Conservation (phyloP, 495 filamentous ascomycete species). For the Terfezia boudieri region DNA sequence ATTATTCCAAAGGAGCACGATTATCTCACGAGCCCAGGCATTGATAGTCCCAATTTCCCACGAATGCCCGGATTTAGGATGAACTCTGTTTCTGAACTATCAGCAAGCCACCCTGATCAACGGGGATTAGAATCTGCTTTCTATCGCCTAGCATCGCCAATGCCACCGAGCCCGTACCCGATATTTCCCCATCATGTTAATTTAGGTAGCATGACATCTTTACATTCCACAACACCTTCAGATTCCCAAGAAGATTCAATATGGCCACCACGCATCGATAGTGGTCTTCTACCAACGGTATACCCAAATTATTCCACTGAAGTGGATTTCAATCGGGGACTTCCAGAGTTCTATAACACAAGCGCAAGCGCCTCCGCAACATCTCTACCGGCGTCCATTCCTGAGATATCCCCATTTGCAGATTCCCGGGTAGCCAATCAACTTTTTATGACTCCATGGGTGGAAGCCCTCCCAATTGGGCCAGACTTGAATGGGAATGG, state of each 20-base stretch:
- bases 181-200: not conserved
- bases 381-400: constrained; percentile 16
- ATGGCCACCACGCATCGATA: constrained; percentile 16
- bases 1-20: constrained; percentile 13
- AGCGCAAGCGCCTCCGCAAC: constrained; percentile 14
- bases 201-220: not conserved
- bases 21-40: constrained; percentile 2
- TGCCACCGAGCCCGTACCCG: not conserved
- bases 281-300: constrained; percentile 8
- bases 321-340: constrained; percentile 4
- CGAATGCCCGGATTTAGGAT: not conserved
- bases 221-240: not conserved
- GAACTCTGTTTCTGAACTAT: not conserved
- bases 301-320: constrained; percentile 15
- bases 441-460: constrained; percentile 11
- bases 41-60: not conserved
- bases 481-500: not conserved
- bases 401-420: constrained; percentile 14
- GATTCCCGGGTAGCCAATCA: constrained; percentile 3
- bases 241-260: constrained; percentile 11
- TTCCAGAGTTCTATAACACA: constrained; percentile 11
- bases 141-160: not conserved
- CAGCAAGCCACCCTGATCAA: not conserved
- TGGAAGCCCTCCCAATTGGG: constrained; percentile 5
- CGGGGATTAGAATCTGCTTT: not conserved